These are phyloP conservation scores for Ricinus communis DNA, from an alignment of 345 rosid species.

Conservation along the genomic window DNA sequence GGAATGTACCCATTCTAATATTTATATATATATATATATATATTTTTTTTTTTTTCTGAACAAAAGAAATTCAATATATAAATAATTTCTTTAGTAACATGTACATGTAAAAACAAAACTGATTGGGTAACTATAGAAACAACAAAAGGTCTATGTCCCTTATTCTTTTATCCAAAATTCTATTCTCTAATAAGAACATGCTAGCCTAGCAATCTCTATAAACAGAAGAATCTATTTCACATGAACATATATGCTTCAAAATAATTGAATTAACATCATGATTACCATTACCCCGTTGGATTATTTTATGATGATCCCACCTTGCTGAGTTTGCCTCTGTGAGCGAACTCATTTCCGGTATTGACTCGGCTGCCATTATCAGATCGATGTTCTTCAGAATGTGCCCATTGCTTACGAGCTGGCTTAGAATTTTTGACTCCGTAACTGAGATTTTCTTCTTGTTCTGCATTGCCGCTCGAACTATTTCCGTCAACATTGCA, in stretches of 20 bases:
- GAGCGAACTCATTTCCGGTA: conserved; percentile 52
- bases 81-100: neutral
- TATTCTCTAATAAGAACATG: neutral
- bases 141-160: conserved; percentile 6
- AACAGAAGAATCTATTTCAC: conserved; percentile 55
- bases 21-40: neutral
- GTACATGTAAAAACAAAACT: conserved; percentile 15
- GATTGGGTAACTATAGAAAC: neutral
- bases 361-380: conserved; percentile 44
- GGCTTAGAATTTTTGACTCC: conserved; percentile 63
- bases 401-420: conserved; percentile 55
- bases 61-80: too few species aligned
- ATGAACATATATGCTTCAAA: conserved; percentile 65
- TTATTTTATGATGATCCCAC: conserved; percentile 23
- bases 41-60: too few species aligned
- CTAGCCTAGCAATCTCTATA: conserved; percentile 57
- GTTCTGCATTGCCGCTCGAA: conserved; percentile 58
- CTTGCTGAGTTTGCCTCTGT: conserved; percentile 28
- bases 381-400: conserved; percentile 46
- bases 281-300: conserved; percentile 42
- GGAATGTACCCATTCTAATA: neutral
- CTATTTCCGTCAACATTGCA: conserved; percentile 72
- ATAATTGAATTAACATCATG: conserved; percentile 33
- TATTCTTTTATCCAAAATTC: neutral
- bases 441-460: conserved; percentile 49